Conservation (phyloP, 73 alveolate species). For the Paramecium sonneborni region DNA sequence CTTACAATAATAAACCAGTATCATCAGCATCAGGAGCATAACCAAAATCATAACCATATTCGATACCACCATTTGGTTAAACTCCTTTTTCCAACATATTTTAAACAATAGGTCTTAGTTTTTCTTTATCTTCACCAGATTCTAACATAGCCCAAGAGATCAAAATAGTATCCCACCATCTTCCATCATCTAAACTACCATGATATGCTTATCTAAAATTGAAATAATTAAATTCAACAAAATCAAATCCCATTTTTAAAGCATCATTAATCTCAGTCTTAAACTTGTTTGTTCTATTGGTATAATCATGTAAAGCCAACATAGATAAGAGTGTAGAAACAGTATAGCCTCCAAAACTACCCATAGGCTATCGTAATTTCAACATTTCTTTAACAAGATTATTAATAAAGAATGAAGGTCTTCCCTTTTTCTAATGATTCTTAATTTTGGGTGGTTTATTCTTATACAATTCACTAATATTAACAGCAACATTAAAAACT, state of each 20-base stretch:
- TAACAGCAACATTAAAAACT: slow-evolving; percentile 24
- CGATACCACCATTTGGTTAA: slow-evolving; percentile 60
- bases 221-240: slow-evolving; percentile 60
- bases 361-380: slow-evolving; percentile 52
- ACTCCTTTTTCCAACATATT: slow-evolving; percentile 64
- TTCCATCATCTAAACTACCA: slow-evolving; percentile 66
- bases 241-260: neutral
- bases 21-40: slow-evolving; percentile 71
- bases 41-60: slow-evolving; percentile 66
- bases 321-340: slow-evolving; percentile 58
- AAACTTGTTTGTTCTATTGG: slow-evolving; percentile 3
- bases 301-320: slow-evolving; percentile 57
- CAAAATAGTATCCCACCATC: slow-evolving; percentile 69
- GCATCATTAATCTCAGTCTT: neutral
- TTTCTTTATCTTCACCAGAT: slow-evolving; percentile 61
- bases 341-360: slow-evolving; percentile 69
- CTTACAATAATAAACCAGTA: slow-evolving; percentile 60
- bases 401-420: slow-evolving; percentile 15
- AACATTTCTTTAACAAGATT: slow-evolving; percentile 52
- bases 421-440: neutral
- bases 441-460: neutral
- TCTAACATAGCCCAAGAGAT: slow-evolving; percentile 64
- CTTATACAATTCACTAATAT: neutral
- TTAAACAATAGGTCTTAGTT: slow-evolving; percentile 53
- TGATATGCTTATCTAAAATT: slow-evolving; percentile 60